Evolutionary conservation across 2,329 filamentous ascomycete genomes (phyloP), one percentile per base, ranked within the genome.

Genomic region (Penicillium digitatum): DNA sequence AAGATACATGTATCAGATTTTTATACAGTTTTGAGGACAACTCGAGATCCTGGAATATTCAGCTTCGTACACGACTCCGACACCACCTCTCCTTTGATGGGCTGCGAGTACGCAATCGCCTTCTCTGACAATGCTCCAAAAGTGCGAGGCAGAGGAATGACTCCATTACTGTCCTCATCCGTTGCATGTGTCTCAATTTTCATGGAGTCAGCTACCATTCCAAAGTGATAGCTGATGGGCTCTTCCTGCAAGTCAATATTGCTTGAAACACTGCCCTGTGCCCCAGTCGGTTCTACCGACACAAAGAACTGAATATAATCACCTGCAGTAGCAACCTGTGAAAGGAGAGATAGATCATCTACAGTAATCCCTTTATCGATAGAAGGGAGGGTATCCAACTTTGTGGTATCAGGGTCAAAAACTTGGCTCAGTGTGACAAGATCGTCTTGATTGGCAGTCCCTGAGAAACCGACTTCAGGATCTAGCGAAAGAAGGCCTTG

Each of bases 261-360:
- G 8, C 27, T 34, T 22, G 51, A 34, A 18, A 22, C 22, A 10
- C 39, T 37, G 3, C 42, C 27, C 16, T 54, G 44, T 4, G 27
- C 5, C 18, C 48, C 24, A 11, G 52, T 48, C 34, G 66, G 58
- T 29, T 68, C 65, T n/a, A 68, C 58, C 16, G 71, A 68, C 29
- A 73, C 72, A 53, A 75, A 74, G 48, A 76, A 76, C 50, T 76
- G 72, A 35, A 76, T 65, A 34, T 70, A 70, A 58, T 76, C 72
- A 6, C 73, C 73, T 24, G 65, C 51, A 34, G 63, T 64, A 47
- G 72, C 72, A 20, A 70, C 66, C 59, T 76, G 73, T 22, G 72
- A 73, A n/a, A 76, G 61, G 7, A 67, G 63, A 8, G 73, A 71
- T 5, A 75, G 63, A 58, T 72, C 67, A 45, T 69, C 68, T 32